These are phyloP conservation scores for Chloropicon primus DNA, from an alignment of 139 green algal species.

Conservation along the genomic window DNA sequence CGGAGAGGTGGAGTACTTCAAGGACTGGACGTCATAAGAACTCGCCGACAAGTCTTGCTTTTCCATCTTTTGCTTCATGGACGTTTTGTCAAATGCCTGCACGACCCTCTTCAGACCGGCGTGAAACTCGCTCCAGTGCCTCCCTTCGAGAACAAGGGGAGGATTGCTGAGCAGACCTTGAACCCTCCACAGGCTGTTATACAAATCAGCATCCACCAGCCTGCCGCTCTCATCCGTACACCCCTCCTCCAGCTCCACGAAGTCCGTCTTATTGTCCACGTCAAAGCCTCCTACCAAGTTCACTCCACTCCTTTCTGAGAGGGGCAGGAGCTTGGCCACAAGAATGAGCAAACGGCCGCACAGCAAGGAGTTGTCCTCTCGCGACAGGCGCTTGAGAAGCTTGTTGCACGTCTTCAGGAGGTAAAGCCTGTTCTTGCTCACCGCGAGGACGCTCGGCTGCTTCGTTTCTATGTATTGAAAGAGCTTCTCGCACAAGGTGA, in stretches of 20 bases:
- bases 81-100: not conserved
- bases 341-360: not conserved
- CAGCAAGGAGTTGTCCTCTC: not conserved
- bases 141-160: not conserved
- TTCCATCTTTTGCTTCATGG: not conserved
- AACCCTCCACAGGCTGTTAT: not conserved
- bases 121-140: not conserved
- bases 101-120: not conserved
- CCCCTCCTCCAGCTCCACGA: not conserved
- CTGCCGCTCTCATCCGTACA: not conserved
- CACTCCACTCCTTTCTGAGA: not conserved
- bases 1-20: not conserved
- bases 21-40: not conserved
- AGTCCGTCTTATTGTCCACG: not conserved
- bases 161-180: not conserved
- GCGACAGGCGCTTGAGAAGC: not conserved
- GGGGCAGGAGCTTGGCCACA: not conserved
- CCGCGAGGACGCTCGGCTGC: not conserved
- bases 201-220: not conserved
- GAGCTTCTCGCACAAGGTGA: not conserved
- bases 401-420: not conserved
- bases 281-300: not conserved
- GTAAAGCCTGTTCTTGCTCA: not conserved
- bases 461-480: not conserved
- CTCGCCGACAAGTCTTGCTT: not conserved